Evolutionary conservation across 306 rosid species (phyloP), one percentile per base, ranked within the genome.

Genomic region (Parietaria judaica): DNA sequence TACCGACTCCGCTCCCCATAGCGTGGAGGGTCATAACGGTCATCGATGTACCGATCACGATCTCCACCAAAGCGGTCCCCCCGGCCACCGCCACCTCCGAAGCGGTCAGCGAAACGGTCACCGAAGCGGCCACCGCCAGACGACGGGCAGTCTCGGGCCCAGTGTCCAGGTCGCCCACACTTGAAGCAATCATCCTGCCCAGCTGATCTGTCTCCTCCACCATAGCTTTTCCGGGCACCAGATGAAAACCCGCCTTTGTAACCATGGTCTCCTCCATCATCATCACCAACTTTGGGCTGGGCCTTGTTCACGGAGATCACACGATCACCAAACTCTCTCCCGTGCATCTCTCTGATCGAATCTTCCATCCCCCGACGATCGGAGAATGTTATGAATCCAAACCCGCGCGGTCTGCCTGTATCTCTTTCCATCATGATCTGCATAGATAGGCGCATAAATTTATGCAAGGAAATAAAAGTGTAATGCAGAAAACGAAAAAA

Each of bases 321-420:
- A 45, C 99, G 83, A 34, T 84, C 92, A 71, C 94, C 94, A 34
- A 88, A 62, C 74, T 88, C 97, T 56, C 79, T 86, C 37, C 97
- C 99, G 74, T 88, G 81, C 97, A 94, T 94, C 69, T 86, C 97
- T 76, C 87, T 82, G 62, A 94, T 94, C 55, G 99, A 94, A 78
- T 94, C 99, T 74, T 94, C 99, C 99, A 94, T 86, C 71, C 84
- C 95, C 61, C 97, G 78, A 51, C 88, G 95, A 77, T 86, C 99
- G 57, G 86, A 61, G 81, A 86, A 94, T 52, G 97, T 94, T 51
- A 94, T 84, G 63, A 94, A 94, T 69, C 99, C 99, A 79, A 94
- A 94, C 58, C 97, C 99, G 31, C 99, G 96, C 0, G 96, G 96
- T 56, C 96, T 90, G 44, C 91, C 89, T 11, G 96, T 82, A 56